Conservation (phyloP, 768 basidiomycete genomes). For the Pleurotus tuber-regium region DNA sequence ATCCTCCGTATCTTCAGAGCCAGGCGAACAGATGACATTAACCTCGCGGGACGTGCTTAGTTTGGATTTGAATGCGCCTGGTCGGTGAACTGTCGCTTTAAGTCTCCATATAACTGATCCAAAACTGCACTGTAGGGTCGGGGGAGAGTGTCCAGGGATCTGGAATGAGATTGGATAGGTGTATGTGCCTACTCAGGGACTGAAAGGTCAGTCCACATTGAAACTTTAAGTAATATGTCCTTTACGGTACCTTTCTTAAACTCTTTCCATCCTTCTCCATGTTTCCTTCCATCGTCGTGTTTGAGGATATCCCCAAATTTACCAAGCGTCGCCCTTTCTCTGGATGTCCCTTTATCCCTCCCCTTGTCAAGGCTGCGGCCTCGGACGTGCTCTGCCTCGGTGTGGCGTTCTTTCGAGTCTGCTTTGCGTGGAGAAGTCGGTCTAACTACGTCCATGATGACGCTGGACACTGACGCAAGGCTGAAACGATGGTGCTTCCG, state of each 20-base stretch:
- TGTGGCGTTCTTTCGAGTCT: constrained; percentile 8
- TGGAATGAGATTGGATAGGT: constrained; percentile 92
- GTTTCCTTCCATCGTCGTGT: constrained; percentile 39
- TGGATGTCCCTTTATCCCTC: constrained; percentile 22
- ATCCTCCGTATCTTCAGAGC: constrained; percentile 86
- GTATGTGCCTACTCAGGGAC: constrained; percentile 66
- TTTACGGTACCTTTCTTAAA: constrained; percentile 72
- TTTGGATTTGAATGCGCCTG: constrained; percentile 76
- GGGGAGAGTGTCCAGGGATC: constrained; percentile 77
- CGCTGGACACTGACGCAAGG: constrained; percentile 49
- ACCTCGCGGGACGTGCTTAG: constrained; percentile 71
- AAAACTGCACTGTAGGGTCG: constrained; percentile 69
- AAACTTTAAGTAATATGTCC: no score
- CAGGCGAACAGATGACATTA: constrained; percentile 68
- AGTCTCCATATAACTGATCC: constrained; percentile 80
- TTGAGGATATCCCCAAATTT: constrained; percentile 40
- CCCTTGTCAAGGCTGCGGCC: constrained; percentile 19
- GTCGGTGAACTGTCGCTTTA: constrained; percentile 79
- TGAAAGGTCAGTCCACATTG: constrained; percentile 2
- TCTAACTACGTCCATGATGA: constrained; percentile 46
- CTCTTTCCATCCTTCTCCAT: constrained; percentile 71
- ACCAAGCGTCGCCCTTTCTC: constrained; percentile 26
- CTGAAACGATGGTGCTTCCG: constrained; percentile 46
- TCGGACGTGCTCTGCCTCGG: constrained; percentile 12
- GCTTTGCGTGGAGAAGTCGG: constrained; percentile 38